Evolutionary conservation across 176 grass and related monocot species (phyloP).

Genomic region (Triticum aestivum): IWGSC_CS_RefSeq_v2.1 NC_057814.1:470908761-470909260

Average conservation of each 20-base stretch:
- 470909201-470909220: constrained; percentile 95
- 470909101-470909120: background rate
- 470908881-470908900: constrained; percentile 5
- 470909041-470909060: constrained; percentile 88
- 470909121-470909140: background rate
- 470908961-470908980: constrained; percentile 28
- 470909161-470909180: constrained; percentile 85
- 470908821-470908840: constrained; percentile 99
- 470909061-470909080: constrained; percentile 89
- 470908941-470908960: background rate
- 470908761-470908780: constrained; percentile 99
- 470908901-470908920: background rate
- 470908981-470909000: constrained; percentile 79
- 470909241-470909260: constrained; percentile 20
- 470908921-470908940: background rate
- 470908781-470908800: constrained; percentile 94
- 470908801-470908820: constrained; percentile 78
- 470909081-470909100: constrained; percentile 54
- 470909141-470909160: constrained; percentile 8
- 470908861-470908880: constrained; percentile 45
- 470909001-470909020: constrained; percentile 63
- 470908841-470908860: constrained; percentile 95
- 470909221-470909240: constrained; percentile 71
- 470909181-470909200: constrained; percentile 96
- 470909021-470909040: constrained; percentile 68